A percentile compares a stretch with the other conserved stretches of the same genome.
These are phyloP conservation scores for Pestalotiopsis sp. DNA, from an alignment of 2,329 filamentous ascomycete species.

Conservation along the genomic window DNA sequence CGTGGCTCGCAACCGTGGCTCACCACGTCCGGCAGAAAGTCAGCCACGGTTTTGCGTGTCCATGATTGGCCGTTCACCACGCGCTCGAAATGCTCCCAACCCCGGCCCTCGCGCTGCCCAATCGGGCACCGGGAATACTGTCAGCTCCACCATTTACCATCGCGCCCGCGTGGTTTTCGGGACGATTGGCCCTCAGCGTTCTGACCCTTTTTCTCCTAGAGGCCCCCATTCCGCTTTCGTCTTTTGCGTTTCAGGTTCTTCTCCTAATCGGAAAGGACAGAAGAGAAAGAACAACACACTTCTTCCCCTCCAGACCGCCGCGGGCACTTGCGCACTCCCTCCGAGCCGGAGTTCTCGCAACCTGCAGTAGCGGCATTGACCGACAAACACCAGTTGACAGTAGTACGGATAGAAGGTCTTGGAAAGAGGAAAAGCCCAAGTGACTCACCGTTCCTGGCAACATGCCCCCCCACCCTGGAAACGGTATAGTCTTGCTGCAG, in stretches of 20 bases:
- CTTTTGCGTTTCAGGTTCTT: slow-evolving; percentile 11
- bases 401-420: no score
- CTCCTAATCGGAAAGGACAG: background rate
- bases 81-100: slow-evolving; percentile 6
- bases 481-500: background rate
- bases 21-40: background rate
- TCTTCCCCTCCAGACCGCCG: background rate
- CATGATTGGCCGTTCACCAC: slow-evolving; percentile 12
- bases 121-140: slow-evolving; percentile 8
- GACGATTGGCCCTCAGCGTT: slow-evolving; percentile 15
- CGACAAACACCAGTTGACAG: background rate
- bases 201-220: background rate
- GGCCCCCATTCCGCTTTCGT: background rate
- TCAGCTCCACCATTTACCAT: slow-evolving; percentile 11
- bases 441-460: slow-evolving; percentile 10
- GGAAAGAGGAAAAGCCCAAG: background rate
- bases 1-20: background rate
- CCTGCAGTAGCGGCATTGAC: slow-evolving; percentile 2
- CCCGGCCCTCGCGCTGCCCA: slow-evolving; percentile 13
- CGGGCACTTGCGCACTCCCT: background rate
- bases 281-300: background rate
- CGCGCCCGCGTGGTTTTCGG: slow-evolving; percentile 15
- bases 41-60: background rate
- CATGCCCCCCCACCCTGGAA: background rate
- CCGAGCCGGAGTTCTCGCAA: background rate